phyloP scores from a whole-genome alignment of 2,329 filamentous ascomycete genomes.

The Venturia asperata region DNA sequence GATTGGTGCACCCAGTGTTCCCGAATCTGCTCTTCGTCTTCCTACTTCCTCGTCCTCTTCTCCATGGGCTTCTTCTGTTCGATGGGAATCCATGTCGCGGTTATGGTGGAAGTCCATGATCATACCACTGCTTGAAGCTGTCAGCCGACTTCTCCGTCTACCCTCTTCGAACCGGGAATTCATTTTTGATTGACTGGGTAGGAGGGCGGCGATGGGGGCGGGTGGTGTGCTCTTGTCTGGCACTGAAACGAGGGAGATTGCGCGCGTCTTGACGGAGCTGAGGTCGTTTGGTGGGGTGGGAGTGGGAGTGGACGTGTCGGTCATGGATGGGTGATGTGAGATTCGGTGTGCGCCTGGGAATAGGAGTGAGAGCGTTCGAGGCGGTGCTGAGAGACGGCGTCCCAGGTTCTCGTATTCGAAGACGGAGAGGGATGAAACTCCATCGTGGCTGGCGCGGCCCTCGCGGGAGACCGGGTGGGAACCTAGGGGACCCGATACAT shows the following conservation, averaged over 20 bases:
- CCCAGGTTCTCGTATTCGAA: slow-evolving; percentile 3
- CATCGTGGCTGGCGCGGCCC: not conserved
- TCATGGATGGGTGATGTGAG: not conserved
- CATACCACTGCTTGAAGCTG: not conserved
- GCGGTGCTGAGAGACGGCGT: not conserved
- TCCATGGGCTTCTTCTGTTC: not conserved
- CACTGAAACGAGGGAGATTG: not conserved
- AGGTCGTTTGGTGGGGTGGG: not conserved
- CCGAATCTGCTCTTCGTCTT: not conserved
- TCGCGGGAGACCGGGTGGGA: slow-evolving; percentile 5
- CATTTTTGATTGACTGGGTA: not conserved
- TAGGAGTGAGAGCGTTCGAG: not conserved
- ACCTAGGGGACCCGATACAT: not conserved
- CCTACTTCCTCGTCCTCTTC: not conserved
- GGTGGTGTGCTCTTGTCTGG: not conserved
- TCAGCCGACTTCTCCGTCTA: not conserved
- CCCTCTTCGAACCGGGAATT: slow-evolving; percentile 4
- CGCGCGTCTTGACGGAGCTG: not conserved
- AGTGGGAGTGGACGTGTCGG: not conserved
- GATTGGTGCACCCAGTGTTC: not conserved
- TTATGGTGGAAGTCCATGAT: not conserved
- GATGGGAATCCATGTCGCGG: not conserved
- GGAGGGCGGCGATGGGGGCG: not conserved
- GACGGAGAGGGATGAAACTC: not conserved
- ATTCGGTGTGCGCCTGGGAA: not conserved